Percentiles rank a stretch among this genome's conserved stretches.
phyloP scores from a whole-genome alignment of 257 asterid genomes.

The Cinchona pubescens region DNA sequence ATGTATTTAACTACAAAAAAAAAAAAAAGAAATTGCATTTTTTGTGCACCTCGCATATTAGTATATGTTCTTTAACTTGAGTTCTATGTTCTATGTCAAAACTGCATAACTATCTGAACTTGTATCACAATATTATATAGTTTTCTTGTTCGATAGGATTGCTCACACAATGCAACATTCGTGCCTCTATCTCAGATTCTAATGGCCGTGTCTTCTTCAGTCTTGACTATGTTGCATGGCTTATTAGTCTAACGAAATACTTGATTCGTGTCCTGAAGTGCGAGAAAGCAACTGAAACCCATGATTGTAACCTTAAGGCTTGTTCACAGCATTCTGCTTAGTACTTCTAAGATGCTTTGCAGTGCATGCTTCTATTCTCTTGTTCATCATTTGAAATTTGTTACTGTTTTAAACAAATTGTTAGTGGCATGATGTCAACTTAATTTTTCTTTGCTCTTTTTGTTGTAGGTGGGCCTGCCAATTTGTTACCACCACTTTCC shows the following conservation, averaged over 20 bases:
- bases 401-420: neutral
- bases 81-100: no score
- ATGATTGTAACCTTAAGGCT: neutral
- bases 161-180: no score
- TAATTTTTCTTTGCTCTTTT: constrained; percentile 6
- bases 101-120: neutral
- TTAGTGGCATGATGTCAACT: neutral
- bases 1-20: no score
- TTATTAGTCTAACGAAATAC: neutral
- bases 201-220: neutral
- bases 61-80: neutral
- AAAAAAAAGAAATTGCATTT: no score
- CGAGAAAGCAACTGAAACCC: neutral
- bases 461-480: constrained; percentile 61
- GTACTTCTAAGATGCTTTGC: no score
- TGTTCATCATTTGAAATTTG: neutral
- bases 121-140: no score
- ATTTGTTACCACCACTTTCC: constrained; percentile 50
- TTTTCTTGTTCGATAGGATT: neutral
- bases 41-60: neutral
- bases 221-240: no score
- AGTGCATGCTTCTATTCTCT: no score
- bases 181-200: neutral
- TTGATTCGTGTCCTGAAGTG: neutral
- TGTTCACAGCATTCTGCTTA: neutral